Conservation (phyloP, 2,329 filamentous ascomycete genomes). For the Cladorrhinum sp. region DNA sequence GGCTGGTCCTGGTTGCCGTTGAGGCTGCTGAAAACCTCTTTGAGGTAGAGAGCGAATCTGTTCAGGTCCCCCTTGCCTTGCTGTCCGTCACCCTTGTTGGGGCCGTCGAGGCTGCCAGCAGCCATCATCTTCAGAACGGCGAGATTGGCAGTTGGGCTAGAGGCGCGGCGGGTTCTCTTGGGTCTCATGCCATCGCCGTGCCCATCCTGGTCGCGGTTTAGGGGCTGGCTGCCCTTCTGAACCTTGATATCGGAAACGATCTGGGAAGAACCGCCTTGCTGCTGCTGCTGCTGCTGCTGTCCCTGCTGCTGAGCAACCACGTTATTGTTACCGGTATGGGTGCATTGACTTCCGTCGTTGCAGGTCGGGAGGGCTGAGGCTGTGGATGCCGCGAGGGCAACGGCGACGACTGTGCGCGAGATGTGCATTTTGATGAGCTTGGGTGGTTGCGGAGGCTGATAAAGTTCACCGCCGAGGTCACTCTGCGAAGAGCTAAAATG, state of each 20-base stretch:
- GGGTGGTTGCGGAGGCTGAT: not conserved
- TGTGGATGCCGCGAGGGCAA: conserved; percentile 17
- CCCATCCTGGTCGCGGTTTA: too few species aligned
- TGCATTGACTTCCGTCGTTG: conserved; percentile 1
- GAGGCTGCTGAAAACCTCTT: not conserved
- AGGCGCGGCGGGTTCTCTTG: too few species aligned
- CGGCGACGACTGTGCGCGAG: conserved; percentile 14
- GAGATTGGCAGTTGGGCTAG: too few species aligned
- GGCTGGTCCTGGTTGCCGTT: not conserved
- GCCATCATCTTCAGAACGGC: too few species aligned
- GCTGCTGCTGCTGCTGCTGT: not conserved
- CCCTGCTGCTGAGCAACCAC: not conserved
- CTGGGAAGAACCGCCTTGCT: not conserved
- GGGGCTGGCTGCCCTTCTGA: not conserved
- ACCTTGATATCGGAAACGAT: not conserved
- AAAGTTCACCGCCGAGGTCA: too few species aligned
- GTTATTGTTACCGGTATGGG: not conserved
- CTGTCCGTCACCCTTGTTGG: too few species aligned
- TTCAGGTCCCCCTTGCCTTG: too few species aligned
- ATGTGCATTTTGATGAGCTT: conserved; percentile 19
- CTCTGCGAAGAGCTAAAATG: too few species aligned
- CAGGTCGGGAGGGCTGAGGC: conserved; percentile 16
- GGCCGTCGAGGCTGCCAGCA: too few species aligned
- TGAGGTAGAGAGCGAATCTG: not conserved
- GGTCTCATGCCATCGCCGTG: too few species aligned